A percentile compares a stretch with the other conserved stretches of the same genome.
Evolutionary conservation across 257 asterid species (phyloP).

Genomic region (Fraxinus americana): DNA sequence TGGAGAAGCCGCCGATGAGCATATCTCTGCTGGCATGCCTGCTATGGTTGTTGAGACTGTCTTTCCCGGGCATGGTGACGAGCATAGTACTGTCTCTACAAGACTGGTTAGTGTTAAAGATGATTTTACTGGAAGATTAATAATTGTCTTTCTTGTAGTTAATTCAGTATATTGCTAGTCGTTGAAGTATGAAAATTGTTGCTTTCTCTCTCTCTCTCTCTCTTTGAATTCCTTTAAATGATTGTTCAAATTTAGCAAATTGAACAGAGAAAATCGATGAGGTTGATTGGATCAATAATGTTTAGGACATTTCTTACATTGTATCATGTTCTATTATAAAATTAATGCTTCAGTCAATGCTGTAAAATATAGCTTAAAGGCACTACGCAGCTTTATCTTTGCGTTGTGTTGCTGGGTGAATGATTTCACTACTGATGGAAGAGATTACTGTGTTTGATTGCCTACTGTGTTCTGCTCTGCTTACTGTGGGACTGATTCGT

Average conservation of each 20-base stretch:
- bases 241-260: background rate
- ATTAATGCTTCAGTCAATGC: background rate
- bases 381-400: background rate
- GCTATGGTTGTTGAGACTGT: slow-evolving; percentile 90
- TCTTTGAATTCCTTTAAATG: background rate
- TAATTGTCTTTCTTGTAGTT: background rate
- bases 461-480: background rate
- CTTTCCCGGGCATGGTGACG: slow-evolving; percentile 60
- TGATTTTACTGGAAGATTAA: background rate
- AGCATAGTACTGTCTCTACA: slow-evolving; percentile 71
- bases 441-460: background rate
- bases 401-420: background rate
- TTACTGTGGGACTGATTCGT: background rate
- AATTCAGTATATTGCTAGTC: background rate
- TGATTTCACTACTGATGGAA: background rate
- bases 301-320: background rate
- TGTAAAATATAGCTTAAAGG: background rate
- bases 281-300: background rate
- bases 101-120: slow-evolving; percentile 52
- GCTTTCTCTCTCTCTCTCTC: background rate
- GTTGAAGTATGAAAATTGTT: background rate
- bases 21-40: slow-evolving; percentile 48
- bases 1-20: slow-evolving; percentile 75
- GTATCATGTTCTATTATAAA: too few species aligned
- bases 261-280: background rate